Evolutionary conservation across 208 protist genomes (phyloP), one percentile per base, ranked within the genome.

Genomic region (Crithidia mellificae): DNA sequence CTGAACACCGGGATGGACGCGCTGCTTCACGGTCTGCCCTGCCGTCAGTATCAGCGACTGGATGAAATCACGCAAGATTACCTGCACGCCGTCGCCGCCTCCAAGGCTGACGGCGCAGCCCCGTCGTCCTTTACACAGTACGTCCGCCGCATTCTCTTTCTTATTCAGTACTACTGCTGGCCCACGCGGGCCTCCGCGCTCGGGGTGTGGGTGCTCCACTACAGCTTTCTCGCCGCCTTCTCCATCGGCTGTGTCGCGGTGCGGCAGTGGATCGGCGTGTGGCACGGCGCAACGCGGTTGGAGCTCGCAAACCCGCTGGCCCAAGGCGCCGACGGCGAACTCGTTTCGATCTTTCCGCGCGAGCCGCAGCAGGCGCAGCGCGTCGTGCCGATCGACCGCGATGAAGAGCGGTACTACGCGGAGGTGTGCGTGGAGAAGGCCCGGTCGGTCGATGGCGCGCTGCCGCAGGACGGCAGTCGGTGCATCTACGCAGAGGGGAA

Each of bases 281-380:
- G 72, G 43, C 25, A 20, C 22, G 88, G 81, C 17, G 83, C 76
- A 2, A 91, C 85, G 9, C 78, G 81, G 9, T 72, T 91, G 49
- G 88, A 94, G 74, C 57, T 90, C 27, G 79, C 83, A 6, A 94
- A 94, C 73, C 88, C 85, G 22, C 72, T 90, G n/a, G 85, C 81
- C 5, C 77, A 87, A 17, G 63, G 83, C 59, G 83, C 51, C 53
- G 63, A 81, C 25, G 88, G 88, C 9, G 73, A 81, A 6, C 62
- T 94, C 29, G 83, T 94, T 20, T 65, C 64, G 5, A 87, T 91
- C 53, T 94, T 94, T 38, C 79, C 83, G 1, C 44, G 43, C 29
- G 68, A 68, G 27, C 9, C 55, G 24, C 63, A 69, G 41, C 32
- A 66, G 41, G 63, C 71, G 34, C 71, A 70, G 71, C 71, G 63